A percentile compares a stretch with the other conserved stretches of the same genome.
phyloP scores from a whole-genome alignment of 2,329 filamentous ascomycete genomes.

The Fusarium sp. region DNA sequence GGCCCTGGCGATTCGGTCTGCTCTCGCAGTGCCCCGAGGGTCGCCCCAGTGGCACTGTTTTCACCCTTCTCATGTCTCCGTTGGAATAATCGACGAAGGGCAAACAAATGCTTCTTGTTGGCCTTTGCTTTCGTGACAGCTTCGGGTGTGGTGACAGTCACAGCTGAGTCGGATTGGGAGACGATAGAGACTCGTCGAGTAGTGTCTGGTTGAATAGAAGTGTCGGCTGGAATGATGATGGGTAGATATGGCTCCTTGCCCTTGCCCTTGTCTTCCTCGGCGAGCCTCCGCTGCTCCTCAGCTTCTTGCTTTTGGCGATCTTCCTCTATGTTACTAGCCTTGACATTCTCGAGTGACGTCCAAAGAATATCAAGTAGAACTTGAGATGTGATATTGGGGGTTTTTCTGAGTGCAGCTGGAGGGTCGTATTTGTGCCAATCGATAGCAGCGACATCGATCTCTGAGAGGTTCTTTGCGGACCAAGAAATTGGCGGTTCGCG shows the following conservation, averaged over 20 bases:
- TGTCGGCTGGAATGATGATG: conserved; percentile 44
- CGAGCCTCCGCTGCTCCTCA: conserved; percentile 38
- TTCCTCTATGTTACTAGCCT: conserved; percentile 48
- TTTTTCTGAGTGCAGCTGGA: conserved; percentile 52
- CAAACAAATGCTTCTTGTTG: conserved; percentile 45
- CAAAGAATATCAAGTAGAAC: conserved; percentile 53
- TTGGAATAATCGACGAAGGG: conserved; percentile 51
- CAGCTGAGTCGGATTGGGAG: conserved; percentile 16
- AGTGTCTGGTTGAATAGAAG: background rate
- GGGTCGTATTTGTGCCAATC: conserved; percentile 59
- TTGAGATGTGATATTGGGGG: conserved; percentile 51
- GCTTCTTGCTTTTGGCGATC: conserved; percentile 44
- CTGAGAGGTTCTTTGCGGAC: conserved; percentile 35
- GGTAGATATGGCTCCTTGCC: conserved; percentile 50
- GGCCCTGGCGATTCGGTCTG: conserved; percentile 24
- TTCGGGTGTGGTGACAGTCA: conserved; percentile 14
- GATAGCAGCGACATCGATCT: conserved; percentile 43
- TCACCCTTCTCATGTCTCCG: conserved; percentile 50
- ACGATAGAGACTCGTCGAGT: conserved; percentile 4
- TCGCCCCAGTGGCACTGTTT: conserved; percentile 49
- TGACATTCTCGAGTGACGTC: conserved; percentile 57
- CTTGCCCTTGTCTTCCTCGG: conserved; percentile 45
- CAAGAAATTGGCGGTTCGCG: conserved; percentile 31
- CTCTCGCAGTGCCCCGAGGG: conserved; percentile 43
- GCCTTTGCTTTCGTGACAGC: conserved; percentile 21